Conservation (phyloP, 129 eudicot genomes). For the Flaveria ramosissima region DNA sequence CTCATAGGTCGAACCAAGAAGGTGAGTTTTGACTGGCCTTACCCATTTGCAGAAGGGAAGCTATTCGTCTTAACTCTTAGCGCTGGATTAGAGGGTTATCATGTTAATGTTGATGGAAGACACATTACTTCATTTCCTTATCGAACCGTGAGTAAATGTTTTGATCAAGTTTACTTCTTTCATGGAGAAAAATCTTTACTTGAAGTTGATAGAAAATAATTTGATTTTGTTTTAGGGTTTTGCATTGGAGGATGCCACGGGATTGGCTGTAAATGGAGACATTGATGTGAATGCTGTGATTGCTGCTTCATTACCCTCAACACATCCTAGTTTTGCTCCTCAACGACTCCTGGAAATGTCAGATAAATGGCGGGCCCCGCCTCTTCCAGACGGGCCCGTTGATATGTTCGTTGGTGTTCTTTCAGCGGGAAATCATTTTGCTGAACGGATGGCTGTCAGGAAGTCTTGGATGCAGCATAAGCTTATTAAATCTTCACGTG, state of each 20-base stretch:
- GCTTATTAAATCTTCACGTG: slow-evolving; percentile 60
- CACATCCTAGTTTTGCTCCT: slow-evolving; percentile 88
- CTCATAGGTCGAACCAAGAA: slow-evolving; percentile 74
- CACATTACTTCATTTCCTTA: slow-evolving; percentile 86
- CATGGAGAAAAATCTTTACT: background rate
- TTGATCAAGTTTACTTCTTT: background rate
- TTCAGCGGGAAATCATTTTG: slow-evolving; percentile 94
- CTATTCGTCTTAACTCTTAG: slow-evolving; percentile 74
- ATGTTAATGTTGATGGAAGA: slow-evolving; percentile 82
- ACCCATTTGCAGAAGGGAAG: slow-evolving; percentile 80
- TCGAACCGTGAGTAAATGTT: slow-evolving; percentile 63
- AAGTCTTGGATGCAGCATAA: slow-evolving; percentile 96
- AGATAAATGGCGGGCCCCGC: slow-evolving; percentile 71
- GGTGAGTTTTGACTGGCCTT: slow-evolving; percentile 82
- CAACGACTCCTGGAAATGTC: slow-evolving; percentile 72
- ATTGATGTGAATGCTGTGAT: slow-evolving; percentile 61
- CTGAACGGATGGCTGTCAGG: slow-evolving; percentile 96
- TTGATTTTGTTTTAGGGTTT: slow-evolving; percentile 56
- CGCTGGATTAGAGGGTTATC: slow-evolving; percentile 90
- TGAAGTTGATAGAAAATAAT: background rate
- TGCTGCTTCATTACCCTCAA: slow-evolving; percentile 82
- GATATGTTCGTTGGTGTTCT: slow-evolving; percentile 79
- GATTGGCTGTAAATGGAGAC: slow-evolving; percentile 70
- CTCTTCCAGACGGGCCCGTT: slow-evolving; percentile 57
- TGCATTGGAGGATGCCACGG: slow-evolving; percentile 91